A percentile compares a stretch with the other conserved stretches of the same genome.
These are phyloP conservation scores for Rehmannia glutinosa DNA, from an alignment of 257 asterid species.

Conservation along the genomic window DNA sequence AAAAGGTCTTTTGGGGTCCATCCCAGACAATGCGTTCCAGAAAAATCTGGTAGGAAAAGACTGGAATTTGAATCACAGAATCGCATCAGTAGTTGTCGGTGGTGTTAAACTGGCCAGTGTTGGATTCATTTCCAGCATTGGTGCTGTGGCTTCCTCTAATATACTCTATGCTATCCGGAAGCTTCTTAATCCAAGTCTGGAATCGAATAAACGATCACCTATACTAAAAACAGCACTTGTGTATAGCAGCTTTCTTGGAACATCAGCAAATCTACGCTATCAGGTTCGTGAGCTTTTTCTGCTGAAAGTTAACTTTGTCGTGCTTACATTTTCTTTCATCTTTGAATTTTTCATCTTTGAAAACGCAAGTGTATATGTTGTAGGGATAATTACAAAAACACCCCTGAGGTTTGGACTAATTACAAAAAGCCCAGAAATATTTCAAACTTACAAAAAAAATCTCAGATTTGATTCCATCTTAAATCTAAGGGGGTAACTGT, in stretches of 20 bases:
- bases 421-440: too few species aligned
- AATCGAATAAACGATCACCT: constrained; percentile 71
- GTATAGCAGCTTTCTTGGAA: constrained; percentile 75
- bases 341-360: too few species aligned
- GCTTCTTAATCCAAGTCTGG: constrained; percentile 53
- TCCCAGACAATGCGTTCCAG: constrained; percentile 97
- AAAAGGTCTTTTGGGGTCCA: constrained; percentile 83
- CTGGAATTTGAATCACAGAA: constrained; percentile 81
- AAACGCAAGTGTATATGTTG: too few species aligned
- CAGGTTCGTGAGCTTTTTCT: constrained; percentile 44
- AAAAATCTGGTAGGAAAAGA: constrained; percentile 67
- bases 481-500: too few species aligned
- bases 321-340: not conserved
- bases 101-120: constrained; percentile 90
- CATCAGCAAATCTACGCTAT: constrained; percentile 85
- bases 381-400: too few species aligned
- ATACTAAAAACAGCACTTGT: constrained; percentile 79
- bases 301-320: not conserved
- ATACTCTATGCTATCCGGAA: constrained; percentile 42
- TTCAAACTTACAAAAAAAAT: too few species aligned
- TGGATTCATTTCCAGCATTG: constrained; percentile 90
- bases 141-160: constrained; percentile 91
- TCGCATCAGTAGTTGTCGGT: constrained; percentile 80
- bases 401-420: too few species aligned
- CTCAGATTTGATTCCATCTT: too few species aligned